Percentiles rank a stretch among this genome's conserved stretches.
phyloP scores from a whole-genome alignment of 1,284 basidiomycete species.

The Cryptococcus sp. region DNA sequence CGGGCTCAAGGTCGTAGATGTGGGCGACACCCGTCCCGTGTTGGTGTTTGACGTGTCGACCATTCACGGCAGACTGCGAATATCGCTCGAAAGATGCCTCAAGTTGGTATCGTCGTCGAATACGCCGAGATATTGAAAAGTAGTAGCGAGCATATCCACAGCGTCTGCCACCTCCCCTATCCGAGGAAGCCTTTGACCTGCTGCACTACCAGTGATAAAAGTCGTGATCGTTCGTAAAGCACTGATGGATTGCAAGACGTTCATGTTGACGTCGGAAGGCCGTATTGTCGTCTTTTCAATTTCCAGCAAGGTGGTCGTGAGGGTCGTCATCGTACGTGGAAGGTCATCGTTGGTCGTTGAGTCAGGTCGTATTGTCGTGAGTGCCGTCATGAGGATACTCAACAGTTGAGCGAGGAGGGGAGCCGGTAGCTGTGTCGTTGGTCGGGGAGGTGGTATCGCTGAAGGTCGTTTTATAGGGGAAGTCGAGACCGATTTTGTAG shows the following conservation, averaged over 20 bases:
- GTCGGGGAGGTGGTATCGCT: too few relatives aligned
- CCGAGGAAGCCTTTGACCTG: background rate
- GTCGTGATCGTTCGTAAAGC: background rate
- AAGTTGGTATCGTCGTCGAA: background rate
- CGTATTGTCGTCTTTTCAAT: background rate
- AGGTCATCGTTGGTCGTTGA: background rate
- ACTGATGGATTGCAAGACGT: background rate
- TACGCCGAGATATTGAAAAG: background rate
- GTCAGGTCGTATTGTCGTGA: background rate
- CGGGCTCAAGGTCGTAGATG: too few relatives aligned
- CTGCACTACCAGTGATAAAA: background rate
- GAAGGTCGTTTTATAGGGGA: background rate
- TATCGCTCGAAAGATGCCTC: background rate
- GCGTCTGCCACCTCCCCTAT: background rate
- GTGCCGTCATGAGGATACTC: background rate
- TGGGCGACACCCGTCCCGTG: too few relatives aligned
- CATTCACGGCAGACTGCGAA: background rate
- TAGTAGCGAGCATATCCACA: background rate
- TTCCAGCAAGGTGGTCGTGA: background rate
- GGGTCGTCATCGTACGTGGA: background rate
- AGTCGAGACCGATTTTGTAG: background rate
- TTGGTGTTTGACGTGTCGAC: too few relatives aligned
- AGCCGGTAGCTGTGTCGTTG: background rate
- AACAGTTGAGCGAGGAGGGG: background rate
- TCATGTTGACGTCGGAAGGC: background rate